These are phyloP conservation scores for Acarospora socialis DNA, from an alignment of 2,329 filamentous ascomycete genomes.

Conservation along the genomic window DNA sequence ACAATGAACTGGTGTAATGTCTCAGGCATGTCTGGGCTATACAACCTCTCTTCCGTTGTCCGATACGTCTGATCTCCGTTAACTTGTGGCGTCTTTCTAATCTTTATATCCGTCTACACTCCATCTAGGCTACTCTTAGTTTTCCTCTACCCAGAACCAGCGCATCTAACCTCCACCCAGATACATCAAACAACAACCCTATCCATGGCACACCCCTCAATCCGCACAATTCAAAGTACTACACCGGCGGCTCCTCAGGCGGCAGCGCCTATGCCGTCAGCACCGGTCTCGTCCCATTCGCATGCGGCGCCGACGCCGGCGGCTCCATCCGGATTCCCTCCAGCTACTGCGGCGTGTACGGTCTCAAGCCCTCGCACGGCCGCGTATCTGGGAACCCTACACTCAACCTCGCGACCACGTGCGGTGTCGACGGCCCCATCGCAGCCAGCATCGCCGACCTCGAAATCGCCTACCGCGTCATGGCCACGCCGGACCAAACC, in stretches of 20 bases:
- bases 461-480: conserved; percentile 65
- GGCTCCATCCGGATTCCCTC: conserved; percentile 62
- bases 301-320: conserved; percentile 54
- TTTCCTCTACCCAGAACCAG: too few species aligned
- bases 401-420: conserved; percentile 43
- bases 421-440: conserved; percentile 59
- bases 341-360: conserved; percentile 65
- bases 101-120: too few species aligned
- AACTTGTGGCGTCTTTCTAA: too few species aligned
- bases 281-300: conserved; percentile 57
- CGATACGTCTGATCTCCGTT: too few species aligned
- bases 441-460: conserved; percentile 64
- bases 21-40: too few species aligned
- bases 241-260: conserved; percentile 67
- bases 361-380: conserved; percentile 64
- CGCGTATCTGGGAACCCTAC: conserved; percentile 49
- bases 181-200: conserved; percentile 74
- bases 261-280: conserved; percentile 58
- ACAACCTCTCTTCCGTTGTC: too few species aligned
- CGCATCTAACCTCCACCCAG: too few species aligned
- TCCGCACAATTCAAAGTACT: conserved; percentile 62
- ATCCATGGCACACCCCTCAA: conserved; percentile 62
- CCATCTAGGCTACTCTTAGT: too few species aligned
- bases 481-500: conserved; percentile 56
- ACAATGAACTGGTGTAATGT: too few species aligned